These are phyloP conservation scores for Arthrobotrys pseudoclavata DNA, from an alignment of 2,329 filamentous ascomycete genomes.

Conservation along the genomic window DNA sequence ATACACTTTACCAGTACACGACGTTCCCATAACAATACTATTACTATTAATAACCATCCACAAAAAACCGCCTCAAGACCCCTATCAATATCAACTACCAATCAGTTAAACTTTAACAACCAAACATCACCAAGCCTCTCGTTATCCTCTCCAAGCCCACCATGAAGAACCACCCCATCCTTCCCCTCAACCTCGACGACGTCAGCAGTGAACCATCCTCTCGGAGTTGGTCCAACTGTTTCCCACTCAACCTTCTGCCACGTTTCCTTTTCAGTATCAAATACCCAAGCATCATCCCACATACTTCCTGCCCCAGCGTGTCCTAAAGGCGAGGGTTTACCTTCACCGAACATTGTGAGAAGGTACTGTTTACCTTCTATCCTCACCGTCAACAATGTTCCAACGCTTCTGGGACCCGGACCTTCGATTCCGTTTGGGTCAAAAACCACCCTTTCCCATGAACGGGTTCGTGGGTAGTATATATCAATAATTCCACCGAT, in stretches of 20 bases:
- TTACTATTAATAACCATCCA: not conserved
- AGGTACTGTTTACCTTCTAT: conserved; percentile 70
- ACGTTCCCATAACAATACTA: not conserved
- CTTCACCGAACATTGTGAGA: conserved; percentile 74
- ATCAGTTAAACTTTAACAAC: conserved; percentile 71
- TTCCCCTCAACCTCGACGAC: conserved; percentile 67
- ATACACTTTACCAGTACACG: not conserved
- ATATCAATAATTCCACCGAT: conserved; percentile 80
- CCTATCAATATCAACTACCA: not conserved
- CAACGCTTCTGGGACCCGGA: conserved; percentile 70
- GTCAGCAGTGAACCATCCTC: conserved; percentile 73
- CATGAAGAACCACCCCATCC: conserved; percentile 73
- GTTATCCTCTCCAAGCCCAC: conserved; percentile 72
- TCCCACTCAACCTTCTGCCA: conserved; percentile 68
- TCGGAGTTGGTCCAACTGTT: conserved; percentile 68
- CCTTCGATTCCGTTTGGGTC: conserved; percentile 68
- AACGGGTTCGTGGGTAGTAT: conserved; percentile 65
- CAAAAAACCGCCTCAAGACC: not conserved
- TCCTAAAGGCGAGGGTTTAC: conserved; percentile 69
- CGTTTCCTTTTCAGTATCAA: conserved; percentile 72
- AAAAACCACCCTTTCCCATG: conserved; percentile 67
- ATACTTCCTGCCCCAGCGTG: conserved; percentile 72
- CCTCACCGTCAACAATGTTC: conserved; percentile 67
- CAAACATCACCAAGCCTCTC: conserved; percentile 74
- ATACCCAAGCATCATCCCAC: conserved; percentile 75